phyloP scores from a whole-genome alignment of 208 protist species.

The Zelonia costaricensis region DNA sequence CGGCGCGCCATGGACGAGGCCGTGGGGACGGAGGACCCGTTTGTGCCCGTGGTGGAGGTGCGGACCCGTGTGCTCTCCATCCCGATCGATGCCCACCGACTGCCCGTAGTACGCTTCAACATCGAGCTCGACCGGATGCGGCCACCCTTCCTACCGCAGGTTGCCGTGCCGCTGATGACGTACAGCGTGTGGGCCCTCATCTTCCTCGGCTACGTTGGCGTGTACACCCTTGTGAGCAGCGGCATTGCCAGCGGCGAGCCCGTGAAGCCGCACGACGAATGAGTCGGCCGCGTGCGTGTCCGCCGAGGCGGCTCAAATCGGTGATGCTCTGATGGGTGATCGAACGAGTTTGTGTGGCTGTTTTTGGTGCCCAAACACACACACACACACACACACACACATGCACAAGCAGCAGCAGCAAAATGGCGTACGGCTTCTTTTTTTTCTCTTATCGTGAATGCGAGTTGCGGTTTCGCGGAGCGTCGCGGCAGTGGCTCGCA shows the following conservation, averaged over 20 bases:
- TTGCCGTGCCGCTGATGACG: conserved; percentile 21
- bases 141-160: conserved; percentile 19
- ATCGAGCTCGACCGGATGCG: conserved; percentile 27
- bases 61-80: conserved; percentile 13
- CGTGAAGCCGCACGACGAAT: conserved; percentile 1
- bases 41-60: conserved; percentile 38
- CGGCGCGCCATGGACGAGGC: neutral
- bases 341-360: neutral
- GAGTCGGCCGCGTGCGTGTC: too few relatives aligned
- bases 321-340: too few relatives aligned
- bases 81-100: conserved; percentile 17
- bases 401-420: neutral
- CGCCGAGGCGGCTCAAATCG: too few relatives aligned
- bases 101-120: conserved; percentile 34
- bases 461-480: too few relatives aligned
- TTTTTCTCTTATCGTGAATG: neutral
- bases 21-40: neutral
- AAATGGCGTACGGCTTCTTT: neutral
- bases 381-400: neutral
- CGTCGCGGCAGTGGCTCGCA: too few relatives aligned
- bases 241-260: conserved; percentile 11
- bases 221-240: conserved; percentile 31
- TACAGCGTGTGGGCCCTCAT: conserved; percentile 15
- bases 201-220: conserved; percentile 16
- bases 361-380: neutral